These are phyloP conservation scores for Taphrina wiesneri DNA, from an alignment of 1,139 yeast species.

Conservation along the genomic window DNA sequence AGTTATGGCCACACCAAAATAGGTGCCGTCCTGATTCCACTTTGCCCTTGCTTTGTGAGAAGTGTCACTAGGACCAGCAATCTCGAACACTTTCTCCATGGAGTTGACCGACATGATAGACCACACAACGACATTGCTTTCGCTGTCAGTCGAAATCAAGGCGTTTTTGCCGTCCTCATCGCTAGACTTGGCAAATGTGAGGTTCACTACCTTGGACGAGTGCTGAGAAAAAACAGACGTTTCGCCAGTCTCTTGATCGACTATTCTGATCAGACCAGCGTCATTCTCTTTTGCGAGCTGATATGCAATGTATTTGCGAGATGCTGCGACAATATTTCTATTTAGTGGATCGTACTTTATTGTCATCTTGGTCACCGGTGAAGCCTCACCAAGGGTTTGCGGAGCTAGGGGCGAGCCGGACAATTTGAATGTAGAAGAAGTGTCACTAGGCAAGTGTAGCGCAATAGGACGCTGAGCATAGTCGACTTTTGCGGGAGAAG, in stretches of 20 bases:
- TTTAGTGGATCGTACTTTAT: not conserved
- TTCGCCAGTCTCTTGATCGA: constrained; percentile 24
- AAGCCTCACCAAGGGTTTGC: not conserved
- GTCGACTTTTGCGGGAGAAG: not conserved
- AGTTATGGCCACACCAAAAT: constrained; percentile 16
- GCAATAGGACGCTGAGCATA: not conserved
- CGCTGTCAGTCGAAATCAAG: constrained; percentile 2
- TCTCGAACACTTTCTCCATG: not conserved
- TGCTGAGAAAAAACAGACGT: constrained; percentile 5
- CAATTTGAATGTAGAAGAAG: not conserved
- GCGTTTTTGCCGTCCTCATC: constrained; percentile 15
- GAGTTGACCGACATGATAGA: not conserved
- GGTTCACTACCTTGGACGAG: constrained; percentile 1
- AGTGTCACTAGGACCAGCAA: constrained; percentile 14
- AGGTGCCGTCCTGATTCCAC: constrained; percentile 16
- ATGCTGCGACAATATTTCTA: constrained; percentile 19
- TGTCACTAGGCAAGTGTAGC: not conserved
- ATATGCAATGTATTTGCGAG: constrained; percentile 15
- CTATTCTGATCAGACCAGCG: not conserved
- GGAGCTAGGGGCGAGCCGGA: not conserved
- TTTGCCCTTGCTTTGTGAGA: constrained; percentile 11
- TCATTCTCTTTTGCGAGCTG: not conserved
- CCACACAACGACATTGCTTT: constrained; percentile 11
- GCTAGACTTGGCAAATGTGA: not conserved
- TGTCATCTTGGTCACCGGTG: constrained; percentile 5